These are phyloP conservation scores for Botryotinia globosa DNA, from an alignment of 2,329 filamentous ascomycete genomes.

Conservation along the genomic window DNA sequence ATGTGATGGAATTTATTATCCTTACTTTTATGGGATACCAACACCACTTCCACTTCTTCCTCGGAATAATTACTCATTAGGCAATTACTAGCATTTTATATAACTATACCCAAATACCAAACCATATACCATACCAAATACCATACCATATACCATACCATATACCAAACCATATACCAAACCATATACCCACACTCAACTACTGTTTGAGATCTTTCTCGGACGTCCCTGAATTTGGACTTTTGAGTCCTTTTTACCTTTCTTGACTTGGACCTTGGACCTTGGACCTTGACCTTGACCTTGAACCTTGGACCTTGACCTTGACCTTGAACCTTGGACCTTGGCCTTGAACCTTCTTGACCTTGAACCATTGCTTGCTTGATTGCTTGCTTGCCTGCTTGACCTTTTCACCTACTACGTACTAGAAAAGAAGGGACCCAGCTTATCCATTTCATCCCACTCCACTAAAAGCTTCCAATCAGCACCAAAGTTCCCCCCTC, in stretches of 20 bases:
- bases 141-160: not conserved
- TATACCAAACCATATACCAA: not conserved
- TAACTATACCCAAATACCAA: not conserved
- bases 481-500: not conserved
- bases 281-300: too few relatives aligned
- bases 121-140: not conserved
- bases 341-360: too few relatives aligned
- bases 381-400: not conserved
- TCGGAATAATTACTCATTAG: too few relatives aligned
- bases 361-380: not conserved
- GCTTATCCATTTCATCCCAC: not conserved
- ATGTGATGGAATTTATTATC: not conserved
- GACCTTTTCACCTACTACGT: not conserved
- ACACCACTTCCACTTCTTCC: not conserved
- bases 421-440: not conserved
- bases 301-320: too few relatives aligned
- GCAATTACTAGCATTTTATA: not conserved
- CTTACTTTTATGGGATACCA: too few relatives aligned
- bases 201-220: not conserved
- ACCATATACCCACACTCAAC: too few relatives aligned
- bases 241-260: too few relatives aligned
- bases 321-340: too few relatives aligned
- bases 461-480: conserved; percentile 4
- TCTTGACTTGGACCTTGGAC: too few relatives aligned
- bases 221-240: not conserved